phyloP scores from a whole-genome alignment of 176 grass and related monocot genomes.

The Hordeum marinum region DNA sequence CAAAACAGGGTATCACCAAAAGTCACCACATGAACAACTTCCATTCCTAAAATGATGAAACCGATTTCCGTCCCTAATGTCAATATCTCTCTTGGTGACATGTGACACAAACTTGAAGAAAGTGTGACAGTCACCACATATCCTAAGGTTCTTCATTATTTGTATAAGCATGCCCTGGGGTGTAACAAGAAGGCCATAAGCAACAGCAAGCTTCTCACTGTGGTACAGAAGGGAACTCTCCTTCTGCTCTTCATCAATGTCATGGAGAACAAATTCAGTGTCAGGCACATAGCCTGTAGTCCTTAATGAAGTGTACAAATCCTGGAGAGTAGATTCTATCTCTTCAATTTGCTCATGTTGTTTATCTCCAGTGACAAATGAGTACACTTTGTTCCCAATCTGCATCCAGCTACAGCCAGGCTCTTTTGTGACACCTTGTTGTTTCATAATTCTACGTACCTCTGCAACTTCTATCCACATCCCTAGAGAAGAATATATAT shows the following conservation, averaged over 20 bases:
- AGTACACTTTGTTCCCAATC: slow-evolving; percentile 54
- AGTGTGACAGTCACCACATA: slow-evolving; percentile 85
- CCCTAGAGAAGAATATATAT: slow-evolving; percentile 63
- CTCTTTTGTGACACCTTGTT: slow-evolving; percentile 44
- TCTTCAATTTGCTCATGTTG: slow-evolving; percentile 43
- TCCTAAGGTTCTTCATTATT: slow-evolving; percentile 90
- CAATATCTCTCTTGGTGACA: slow-evolving; percentile 64
- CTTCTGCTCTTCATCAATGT: slow-evolving; percentile 63
- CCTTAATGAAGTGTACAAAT: slow-evolving; percentile 43
- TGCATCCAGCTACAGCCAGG: slow-evolving; percentile 68
- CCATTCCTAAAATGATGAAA: slow-evolving; percentile 83
- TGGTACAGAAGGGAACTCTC: slow-evolving; percentile 48
- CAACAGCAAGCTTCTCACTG: slow-evolving; percentile 66
- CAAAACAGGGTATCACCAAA: slow-evolving; percentile 50
- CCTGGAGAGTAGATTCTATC: slow-evolving; percentile 41
- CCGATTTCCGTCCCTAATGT: slow-evolving; percentile 75
- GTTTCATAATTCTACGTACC: slow-evolving; percentile 56
- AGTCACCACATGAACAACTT: slow-evolving; percentile 79
- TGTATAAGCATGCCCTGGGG: slow-evolving; percentile 61
- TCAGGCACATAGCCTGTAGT: slow-evolving; percentile 64
- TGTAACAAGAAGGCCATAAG: slow-evolving; percentile 55
- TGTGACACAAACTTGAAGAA: slow-evolving; percentile 71
- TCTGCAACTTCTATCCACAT: slow-evolving; percentile 65
- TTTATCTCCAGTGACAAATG: slow-evolving; percentile 53
- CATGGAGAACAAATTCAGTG: slow-evolving; percentile 56